Conservation (phyloP, 164 flowering plant genomes). For the Vitis rupestris region DNA sequence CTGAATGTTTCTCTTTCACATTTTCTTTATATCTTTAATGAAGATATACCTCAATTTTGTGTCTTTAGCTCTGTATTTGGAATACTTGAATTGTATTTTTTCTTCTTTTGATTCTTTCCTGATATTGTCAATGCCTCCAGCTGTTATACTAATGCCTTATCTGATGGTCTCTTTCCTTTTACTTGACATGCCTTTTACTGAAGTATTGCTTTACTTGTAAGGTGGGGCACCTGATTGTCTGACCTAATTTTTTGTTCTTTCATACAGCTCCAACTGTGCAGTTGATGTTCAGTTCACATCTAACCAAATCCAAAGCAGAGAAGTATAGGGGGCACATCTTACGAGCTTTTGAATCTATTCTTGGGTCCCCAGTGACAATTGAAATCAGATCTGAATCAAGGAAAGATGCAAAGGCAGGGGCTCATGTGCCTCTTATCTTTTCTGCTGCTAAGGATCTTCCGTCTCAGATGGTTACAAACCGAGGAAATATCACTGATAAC, state of each 20-base stretch:
- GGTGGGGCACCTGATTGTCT: not conserved
- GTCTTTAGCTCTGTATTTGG: not conserved
- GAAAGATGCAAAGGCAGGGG: constrained; percentile 33
- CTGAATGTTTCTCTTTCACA: not conserved
- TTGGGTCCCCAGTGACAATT: constrained; percentile 72
- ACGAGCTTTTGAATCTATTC: constrained; percentile 87
- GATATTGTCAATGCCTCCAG: constrained; percentile 5
- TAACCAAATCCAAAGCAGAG: constrained; percentile 72
- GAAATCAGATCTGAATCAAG: constrained; percentile 69
- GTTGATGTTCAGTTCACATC: constrained; percentile 68
- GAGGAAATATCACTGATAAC: constrained; percentile 14
- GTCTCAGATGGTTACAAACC: constrained; percentile 25
- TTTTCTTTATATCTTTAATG: too few relatives aligned
- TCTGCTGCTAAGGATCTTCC: constrained; percentile 34
- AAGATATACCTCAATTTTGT: not conserved
- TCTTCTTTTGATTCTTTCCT: not conserved
- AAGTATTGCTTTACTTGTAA: not conserved
- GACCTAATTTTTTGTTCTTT: constrained; percentile 9
- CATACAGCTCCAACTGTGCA: constrained; percentile 83
- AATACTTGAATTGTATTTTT: not conserved
- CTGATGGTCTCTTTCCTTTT: constrained; percentile 3
- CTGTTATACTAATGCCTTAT: not conserved
- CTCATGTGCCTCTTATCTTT: constrained; percentile 28
- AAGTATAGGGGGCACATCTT: constrained; percentile 62
- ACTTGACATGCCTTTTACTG: not conserved